These are phyloP conservation scores for Aspergillus vadensis DNA, from an alignment of 2,329 filamentous ascomycete genomes.

Conservation along the genomic window DNA sequence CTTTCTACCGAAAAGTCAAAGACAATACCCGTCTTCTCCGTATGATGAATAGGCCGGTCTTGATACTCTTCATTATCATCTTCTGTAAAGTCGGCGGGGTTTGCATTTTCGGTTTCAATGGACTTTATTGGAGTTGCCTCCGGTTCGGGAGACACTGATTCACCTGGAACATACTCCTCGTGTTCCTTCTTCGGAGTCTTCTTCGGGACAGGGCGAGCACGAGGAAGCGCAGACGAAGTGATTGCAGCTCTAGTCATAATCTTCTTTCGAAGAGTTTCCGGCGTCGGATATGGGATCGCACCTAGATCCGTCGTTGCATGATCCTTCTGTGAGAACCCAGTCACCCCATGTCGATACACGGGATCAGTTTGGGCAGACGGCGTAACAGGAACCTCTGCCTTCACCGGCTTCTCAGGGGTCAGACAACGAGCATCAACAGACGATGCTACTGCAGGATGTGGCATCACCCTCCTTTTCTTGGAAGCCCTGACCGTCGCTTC, in stretches of 20 bases:
- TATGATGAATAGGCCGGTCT: not conserved
- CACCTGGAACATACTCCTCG: not conserved
- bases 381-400: not conserved
- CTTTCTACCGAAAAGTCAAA: slow-evolving; percentile 34
- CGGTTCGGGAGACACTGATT: not conserved
- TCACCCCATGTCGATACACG: not conserved
- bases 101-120: not conserved
- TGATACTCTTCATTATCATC: not conserved
- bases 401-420: not conserved
- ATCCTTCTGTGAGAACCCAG: not conserved
- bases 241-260: not conserved
- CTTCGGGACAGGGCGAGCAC: not conserved
- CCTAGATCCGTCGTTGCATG: not conserved
- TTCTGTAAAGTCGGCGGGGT: not conserved
- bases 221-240: not conserved
- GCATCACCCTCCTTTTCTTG: not conserved
- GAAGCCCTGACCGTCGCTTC: not conserved
- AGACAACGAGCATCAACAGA: slow-evolving; percentile 13
- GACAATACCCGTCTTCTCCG: slow-evolving; percentile 30
- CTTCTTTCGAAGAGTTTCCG: not conserved
- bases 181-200: not conserved
- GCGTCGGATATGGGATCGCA: not conserved
- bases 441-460: not conserved
- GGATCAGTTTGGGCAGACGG: not conserved
- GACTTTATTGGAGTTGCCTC: not conserved